Evolutionary conservation across 371 early-diverging fungal genomes (phyloP), one percentile per base, ranked within the genome.

Genomic region (Apophysomyces trapeziformis): DNA sequence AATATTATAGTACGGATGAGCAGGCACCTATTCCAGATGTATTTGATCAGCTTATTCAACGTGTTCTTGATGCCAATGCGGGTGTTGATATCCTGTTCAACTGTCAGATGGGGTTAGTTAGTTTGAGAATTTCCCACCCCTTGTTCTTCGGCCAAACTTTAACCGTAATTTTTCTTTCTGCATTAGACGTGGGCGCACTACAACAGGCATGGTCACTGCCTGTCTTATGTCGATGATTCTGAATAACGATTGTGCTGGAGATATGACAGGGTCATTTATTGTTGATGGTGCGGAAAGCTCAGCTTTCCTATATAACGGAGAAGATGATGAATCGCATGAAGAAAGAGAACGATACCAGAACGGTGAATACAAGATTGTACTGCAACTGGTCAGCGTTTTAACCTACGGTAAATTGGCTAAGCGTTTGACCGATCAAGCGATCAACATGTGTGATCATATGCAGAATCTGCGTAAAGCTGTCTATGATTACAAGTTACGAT

Each of bases 11-110:
- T 47, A 91, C 92, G 7, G 92, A 92, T 69, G 92, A 92, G 69
- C 90, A 89, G 72, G 88, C 91, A 26, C 93, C 93, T 26, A 89
- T 93, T 61, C 91, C 92, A 0, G 85, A 86, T 68, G 91, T 92
- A 2, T 90, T 91, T 79, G 89, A 92, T 68, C 79, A 83, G 45
- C 60, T 93, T 18, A 80, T 88, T 44, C 78, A 79, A 8, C 72
- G 85, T 21, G 71, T 90, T 26, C 70, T 78, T 32, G 62, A 61
- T 11, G 77, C 87, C 2, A 72, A 73, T 43, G 68, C 57, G 7
- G 77, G 79, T 4, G 72, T 80, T 18, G 87, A 87, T 64, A 76
- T 86, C 11, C 65, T 93, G 45, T 93, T 90, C 73, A 92, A 92
- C 64, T 93, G 93, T 70, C 93, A 93, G 66, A 93, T 93, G 93